Percentiles rank a stretch among this genome's conserved stretches.
These are phyloP conservation scores for Calycina marina DNA, from an alignment of 2,329 filamentous ascomycete species.

Conservation along the genomic window DNA sequence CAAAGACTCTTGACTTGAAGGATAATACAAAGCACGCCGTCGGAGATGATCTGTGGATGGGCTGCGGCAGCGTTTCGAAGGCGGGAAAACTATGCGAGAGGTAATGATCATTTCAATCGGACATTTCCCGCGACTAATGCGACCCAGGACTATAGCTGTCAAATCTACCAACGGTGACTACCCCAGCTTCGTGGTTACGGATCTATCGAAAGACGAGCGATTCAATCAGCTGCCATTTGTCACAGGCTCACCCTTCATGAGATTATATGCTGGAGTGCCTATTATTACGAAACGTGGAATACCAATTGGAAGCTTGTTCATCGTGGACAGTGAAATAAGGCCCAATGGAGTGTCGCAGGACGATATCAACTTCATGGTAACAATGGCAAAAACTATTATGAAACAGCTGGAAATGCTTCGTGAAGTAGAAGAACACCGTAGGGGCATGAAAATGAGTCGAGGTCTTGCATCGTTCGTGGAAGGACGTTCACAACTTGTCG, in stretches of 20 bases:
- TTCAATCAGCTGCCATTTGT: slow-evolving; percentile 21
- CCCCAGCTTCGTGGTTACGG: slow-evolving; percentile 20
- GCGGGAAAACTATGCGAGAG: slow-evolving; percentile 21
- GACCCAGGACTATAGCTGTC: slow-evolving; percentile 16
- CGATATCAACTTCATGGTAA: slow-evolving; percentile 40
- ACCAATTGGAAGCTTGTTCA: slow-evolving; percentile 43
- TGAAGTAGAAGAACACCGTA: slow-evolving; percentile 36
- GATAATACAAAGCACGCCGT: slow-evolving; percentile 16
- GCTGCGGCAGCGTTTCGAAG: slow-evolving; percentile 18
- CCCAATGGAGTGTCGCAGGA: slow-evolving; percentile 33
- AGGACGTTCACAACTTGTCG: slow-evolving; percentile 22
- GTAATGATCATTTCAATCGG: slow-evolving; percentile 7
- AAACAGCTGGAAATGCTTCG: slow-evolving; percentile 45
- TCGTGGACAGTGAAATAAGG: slow-evolving; percentile 37
- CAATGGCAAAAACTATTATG: slow-evolving; percentile 41
- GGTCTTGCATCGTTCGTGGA: slow-evolving; percentile 41
- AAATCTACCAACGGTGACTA: slow-evolving; percentile 13
- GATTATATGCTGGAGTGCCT: slow-evolving; percentile 22
- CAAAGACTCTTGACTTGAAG: slow-evolving; percentile 27
- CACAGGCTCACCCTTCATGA: slow-evolving; percentile 13
- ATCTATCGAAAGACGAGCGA: slow-evolving; percentile 17
- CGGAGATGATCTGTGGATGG: slow-evolving; percentile 22
- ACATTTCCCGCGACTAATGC: slow-evolving; percentile 5
- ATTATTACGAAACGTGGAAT: slow-evolving; percentile 22
- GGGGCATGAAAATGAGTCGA: slow-evolving; percentile 38